Conservation (phyloP, 1,139 yeast genomes). For the Pneumocystis oryctolagi region DNA sequence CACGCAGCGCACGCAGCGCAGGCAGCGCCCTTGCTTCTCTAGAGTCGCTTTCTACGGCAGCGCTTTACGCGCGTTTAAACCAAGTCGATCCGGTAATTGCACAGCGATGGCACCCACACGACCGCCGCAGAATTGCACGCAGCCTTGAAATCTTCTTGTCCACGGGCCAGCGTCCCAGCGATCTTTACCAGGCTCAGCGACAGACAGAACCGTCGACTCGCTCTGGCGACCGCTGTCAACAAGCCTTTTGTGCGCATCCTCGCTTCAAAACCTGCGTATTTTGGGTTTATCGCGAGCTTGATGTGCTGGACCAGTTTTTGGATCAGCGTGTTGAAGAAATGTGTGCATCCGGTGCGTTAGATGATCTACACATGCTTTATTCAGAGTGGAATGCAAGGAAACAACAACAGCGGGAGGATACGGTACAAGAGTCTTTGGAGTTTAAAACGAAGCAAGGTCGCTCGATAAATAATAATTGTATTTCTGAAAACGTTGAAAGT, state of each 20-base stretch:
- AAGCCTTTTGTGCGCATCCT: background rate
- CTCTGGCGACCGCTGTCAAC: background rate
- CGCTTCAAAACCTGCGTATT: constrained; percentile 55
- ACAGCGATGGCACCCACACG: constrained; percentile 81
- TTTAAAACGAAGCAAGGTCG: constrained; percentile 9
- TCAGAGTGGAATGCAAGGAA: constrained; percentile 31
- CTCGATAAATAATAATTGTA: no score
- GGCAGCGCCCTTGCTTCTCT: background rate
- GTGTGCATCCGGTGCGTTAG: constrained; percentile 37
- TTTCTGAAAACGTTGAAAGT: constrained; percentile 29
- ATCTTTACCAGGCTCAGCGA: constrained; percentile 47
- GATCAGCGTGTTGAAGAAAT: constrained; percentile 72
- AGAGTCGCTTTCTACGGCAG: constrained; percentile 28
- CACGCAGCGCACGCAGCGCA: background rate
- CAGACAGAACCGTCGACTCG: constrained; percentile 11
- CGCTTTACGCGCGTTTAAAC: constrained; percentile 36
- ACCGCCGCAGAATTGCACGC: constrained; percentile 57
- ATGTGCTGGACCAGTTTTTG: constrained; percentile 43
- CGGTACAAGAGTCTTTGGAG: constrained; percentile 35
- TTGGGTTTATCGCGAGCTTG: constrained; percentile 72
- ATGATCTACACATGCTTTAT: background rate
- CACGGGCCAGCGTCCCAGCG: constrained; percentile 57
- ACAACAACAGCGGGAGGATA: constrained; percentile 40
- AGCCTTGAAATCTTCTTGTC: constrained; percentile 65
- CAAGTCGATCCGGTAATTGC: constrained; percentile 58